Conservation (phyloP, 2,329 filamentous ascomycete species). For the Fusarium sp. region DNA sequence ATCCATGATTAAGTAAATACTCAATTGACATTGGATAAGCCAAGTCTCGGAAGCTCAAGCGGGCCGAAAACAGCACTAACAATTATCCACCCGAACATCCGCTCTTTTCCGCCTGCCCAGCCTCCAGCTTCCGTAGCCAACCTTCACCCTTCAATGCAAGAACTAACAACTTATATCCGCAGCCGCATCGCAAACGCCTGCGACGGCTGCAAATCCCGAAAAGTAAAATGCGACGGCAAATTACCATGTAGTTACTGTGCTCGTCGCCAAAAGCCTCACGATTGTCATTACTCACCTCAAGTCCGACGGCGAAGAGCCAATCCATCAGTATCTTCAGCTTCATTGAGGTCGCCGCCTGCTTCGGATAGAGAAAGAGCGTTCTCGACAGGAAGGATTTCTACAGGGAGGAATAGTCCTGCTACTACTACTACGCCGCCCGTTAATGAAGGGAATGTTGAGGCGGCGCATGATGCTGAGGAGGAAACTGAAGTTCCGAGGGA, state of each 20-base stretch:
- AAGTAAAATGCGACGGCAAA: slow-evolving; percentile 67
- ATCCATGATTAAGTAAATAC: background rate
- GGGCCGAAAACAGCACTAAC: slow-evolving; percentile 35
- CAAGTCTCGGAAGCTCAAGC: slow-evolving; percentile 18
- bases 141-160: slow-evolving; percentile 35
- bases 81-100: slow-evolving; percentile 32
- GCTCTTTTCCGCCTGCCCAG: slow-evolving; percentile 24
- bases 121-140: slow-evolving; percentile 24
- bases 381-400: background rate
- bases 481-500: slow-evolving; percentile 66
- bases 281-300: slow-evolving; percentile 62
- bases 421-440: slow-evolving; percentile 6
- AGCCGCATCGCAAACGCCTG: slow-evolving; percentile 64
- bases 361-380: slow-evolving; percentile 34
- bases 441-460: background rate
- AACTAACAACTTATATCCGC: slow-evolving; percentile 47
- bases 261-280: slow-evolving; percentile 54
- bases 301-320: slow-evolving; percentile 49
- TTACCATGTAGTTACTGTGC: slow-evolving; percentile 64
- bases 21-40: background rate
- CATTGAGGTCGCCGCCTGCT: slow-evolving; percentile 33
- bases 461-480: slow-evolving; percentile 52
- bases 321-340: slow-evolving; percentile 33
- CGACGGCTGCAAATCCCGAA: slow-evolving; percentile 65
- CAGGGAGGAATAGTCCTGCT: background rate